A percentile compares a stretch with the other conserved stretches of the same genome.
Conservation (phyloP, 202 grass and related monocot species). For the Cymbopogon flexuosus region DNA sequence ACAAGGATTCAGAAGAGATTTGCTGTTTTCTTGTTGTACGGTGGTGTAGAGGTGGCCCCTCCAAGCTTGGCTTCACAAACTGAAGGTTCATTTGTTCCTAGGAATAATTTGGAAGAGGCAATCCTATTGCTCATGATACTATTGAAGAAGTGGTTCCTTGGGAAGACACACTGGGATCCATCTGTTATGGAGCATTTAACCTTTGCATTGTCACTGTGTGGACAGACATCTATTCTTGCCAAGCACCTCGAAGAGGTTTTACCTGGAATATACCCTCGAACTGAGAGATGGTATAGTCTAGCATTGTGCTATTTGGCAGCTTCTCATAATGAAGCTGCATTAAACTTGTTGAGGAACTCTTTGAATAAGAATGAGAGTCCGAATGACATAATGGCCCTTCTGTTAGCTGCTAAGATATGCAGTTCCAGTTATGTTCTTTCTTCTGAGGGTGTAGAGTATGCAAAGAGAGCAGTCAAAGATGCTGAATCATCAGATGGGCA, state of each 20-base stretch:
- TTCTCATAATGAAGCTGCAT: conserved; percentile 55
- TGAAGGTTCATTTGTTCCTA: conserved; percentile 86
- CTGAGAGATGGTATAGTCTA: conserved; percentile 78
- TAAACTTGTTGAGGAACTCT: conserved; percentile 77
- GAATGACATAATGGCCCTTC: conserved; percentile 61
- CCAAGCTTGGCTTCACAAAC: conserved; percentile 77
- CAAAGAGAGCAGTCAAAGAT: conserved; percentile 53
- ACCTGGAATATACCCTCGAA: conserved; percentile 77
- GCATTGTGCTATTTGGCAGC: conserved; percentile 70
- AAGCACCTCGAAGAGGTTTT: conserved; percentile 75
- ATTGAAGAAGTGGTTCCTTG: conserved; percentile 77
- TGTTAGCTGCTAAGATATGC: conserved; percentile 89
- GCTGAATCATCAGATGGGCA: conserved; percentile 50
- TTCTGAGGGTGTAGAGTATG: conserved; percentile 79
- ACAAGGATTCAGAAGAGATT: conserved; percentile 89
- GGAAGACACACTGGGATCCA: conserved; percentile 85
- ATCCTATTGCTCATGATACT: conserved; percentile 88
- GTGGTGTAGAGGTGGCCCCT: conserved; percentile 66
- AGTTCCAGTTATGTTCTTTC: conserved; percentile 51
- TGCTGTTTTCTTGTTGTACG: conserved; percentile 75
- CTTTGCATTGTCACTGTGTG: conserved; percentile 85
- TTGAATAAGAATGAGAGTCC: conserved; percentile 79
- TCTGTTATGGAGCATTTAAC: conserved; percentile 77
- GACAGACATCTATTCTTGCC: conserved; percentile 71
- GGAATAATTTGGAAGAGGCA: conserved; percentile 90